phyloP scores from a whole-genome alignment of 2,329 filamentous ascomycete genomes.

The Xylaria polymorpha region DNA sequence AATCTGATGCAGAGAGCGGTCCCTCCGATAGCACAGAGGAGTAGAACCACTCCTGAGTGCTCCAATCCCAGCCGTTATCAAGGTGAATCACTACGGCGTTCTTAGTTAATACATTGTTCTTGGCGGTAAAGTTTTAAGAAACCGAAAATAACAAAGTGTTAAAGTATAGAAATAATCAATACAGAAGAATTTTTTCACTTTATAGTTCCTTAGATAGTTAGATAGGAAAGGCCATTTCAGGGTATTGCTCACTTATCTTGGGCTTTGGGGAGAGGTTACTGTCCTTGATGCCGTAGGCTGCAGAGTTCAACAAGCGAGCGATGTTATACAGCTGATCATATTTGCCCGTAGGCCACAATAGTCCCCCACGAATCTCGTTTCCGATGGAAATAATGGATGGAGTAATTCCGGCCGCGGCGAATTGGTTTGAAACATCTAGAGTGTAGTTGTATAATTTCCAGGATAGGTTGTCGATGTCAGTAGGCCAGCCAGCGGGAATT shows the following conservation, averaged over 20 bases:
- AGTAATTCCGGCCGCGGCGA: slow-evolving; percentile 64
- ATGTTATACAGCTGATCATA: slow-evolving; percentile 69
- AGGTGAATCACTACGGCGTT: slow-evolving; percentile 69
- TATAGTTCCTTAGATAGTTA: neutral
- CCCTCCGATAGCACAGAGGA: slow-evolving; percentile 45
- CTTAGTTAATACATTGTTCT: slow-evolving; percentile 15
- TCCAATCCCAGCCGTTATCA: slow-evolving; percentile 80
- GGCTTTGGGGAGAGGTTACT: slow-evolving; percentile 67
- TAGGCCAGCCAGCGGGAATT: slow-evolving; percentile 73
- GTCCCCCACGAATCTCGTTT: slow-evolving; percentile 76
- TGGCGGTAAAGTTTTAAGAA: neutral
- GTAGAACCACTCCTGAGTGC: slow-evolving; percentile 74
- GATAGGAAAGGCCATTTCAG: neutral
- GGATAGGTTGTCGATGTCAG: slow-evolving; percentile 66
- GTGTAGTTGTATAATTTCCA: slow-evolving; percentile 78
- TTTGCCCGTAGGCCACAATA: slow-evolving; percentile 73
- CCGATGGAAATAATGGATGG: slow-evolving; percentile 76
- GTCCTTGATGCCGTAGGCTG: slow-evolving; percentile 72
- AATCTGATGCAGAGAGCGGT: slow-evolving; percentile 63
- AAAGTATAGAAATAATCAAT: neutral
- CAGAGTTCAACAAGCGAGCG: slow-evolving; percentile 72
- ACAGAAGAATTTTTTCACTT: neutral
- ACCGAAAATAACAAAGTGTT: neutral
- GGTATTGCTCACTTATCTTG: slow-evolving; percentile 62
- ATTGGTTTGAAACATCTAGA: slow-evolving; percentile 68